Evolutionary conservation across 2,329 filamentous ascomycete genomes (phyloP).

Genomic region (Huntiella moniliformis): DNA sequence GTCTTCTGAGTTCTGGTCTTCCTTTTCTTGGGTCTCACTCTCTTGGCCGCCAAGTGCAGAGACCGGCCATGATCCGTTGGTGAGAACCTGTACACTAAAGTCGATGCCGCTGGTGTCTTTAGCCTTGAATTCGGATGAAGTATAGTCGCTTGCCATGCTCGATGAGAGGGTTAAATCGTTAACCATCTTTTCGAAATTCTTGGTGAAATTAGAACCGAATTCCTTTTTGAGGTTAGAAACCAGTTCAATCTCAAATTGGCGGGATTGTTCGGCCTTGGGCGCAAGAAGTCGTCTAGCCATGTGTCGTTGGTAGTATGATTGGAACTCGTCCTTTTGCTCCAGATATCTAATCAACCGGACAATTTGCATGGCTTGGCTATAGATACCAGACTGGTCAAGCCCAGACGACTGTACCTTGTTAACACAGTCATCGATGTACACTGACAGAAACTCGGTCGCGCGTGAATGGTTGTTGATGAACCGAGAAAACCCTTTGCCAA

Average conservation of each 20-base stretch:
- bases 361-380: constrained; percentile 69
- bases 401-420: constrained; percentile 63
- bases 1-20: constrained; percentile 23
- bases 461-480: constrained; percentile 85
- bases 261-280: constrained; percentile 63
- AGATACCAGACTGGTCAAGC: constrained; percentile 62
- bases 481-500: constrained; percentile 74
- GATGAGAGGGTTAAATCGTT: constrained; percentile 81
- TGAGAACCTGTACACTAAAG: constrained; percentile 67
- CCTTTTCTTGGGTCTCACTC: background rate
- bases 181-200: constrained; percentile 93
- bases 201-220: constrained; percentile 81
- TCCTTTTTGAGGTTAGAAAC: constrained; percentile 95
- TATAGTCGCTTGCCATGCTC: constrained; percentile 60
- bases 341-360: constrained; percentile 77
- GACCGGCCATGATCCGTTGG: constrained; percentile 86
- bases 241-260: constrained; percentile 88
- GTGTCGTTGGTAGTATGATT: constrained; percentile 96
- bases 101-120: constrained; percentile 35
- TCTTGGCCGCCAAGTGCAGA: constrained; percentile 55
- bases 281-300: constrained; percentile 72
- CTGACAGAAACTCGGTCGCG: constrained; percentile 78
- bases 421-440: constrained; percentile 93
- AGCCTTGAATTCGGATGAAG: constrained; percentile 22
- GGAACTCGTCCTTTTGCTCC: constrained; percentile 82